Evolutionary conservation across 495 filamentous ascomycete species (phyloP).

Genomic region (Neurospora terricola): DNA sequence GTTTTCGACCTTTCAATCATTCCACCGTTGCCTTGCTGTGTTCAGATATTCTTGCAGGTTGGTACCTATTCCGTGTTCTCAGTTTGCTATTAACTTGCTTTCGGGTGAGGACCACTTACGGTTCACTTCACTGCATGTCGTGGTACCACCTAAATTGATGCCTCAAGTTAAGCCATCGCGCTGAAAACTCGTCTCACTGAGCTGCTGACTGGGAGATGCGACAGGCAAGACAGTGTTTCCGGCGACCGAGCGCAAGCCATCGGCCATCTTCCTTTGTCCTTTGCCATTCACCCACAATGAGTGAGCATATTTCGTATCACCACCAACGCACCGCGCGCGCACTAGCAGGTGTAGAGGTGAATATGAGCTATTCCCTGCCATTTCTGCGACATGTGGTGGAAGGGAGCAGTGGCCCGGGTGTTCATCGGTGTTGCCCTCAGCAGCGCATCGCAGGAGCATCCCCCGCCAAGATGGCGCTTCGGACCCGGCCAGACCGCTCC

Average conservation of each 20-base stretch:
- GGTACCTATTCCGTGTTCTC: background rate
- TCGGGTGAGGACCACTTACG: background rate
- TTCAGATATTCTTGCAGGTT: background rate
- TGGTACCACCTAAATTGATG: background rate
- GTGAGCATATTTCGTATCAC: background rate
- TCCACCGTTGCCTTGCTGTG: background rate
- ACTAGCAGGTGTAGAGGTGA: background rate
- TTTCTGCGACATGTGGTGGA: background rate
- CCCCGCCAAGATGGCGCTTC: background rate
- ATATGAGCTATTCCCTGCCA: background rate
- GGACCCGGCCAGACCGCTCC: background rate
- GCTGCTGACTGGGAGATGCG: background rate
- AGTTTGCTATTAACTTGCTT: background rate
- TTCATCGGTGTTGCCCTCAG: background rate
- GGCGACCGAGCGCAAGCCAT: background rate
- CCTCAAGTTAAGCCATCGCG: background rate
- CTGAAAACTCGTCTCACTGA: background rate
- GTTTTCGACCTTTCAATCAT: background rate
- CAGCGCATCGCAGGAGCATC: background rate
- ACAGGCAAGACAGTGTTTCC: background rate
- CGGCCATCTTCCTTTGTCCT: background rate
- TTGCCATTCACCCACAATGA: background rate
- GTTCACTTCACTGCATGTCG: background rate
- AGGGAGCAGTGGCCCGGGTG: background rate
- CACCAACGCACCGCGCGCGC: background rate